Conservation (phyloP, 208 protist species). For the Spongospora subterranea region DNA sequence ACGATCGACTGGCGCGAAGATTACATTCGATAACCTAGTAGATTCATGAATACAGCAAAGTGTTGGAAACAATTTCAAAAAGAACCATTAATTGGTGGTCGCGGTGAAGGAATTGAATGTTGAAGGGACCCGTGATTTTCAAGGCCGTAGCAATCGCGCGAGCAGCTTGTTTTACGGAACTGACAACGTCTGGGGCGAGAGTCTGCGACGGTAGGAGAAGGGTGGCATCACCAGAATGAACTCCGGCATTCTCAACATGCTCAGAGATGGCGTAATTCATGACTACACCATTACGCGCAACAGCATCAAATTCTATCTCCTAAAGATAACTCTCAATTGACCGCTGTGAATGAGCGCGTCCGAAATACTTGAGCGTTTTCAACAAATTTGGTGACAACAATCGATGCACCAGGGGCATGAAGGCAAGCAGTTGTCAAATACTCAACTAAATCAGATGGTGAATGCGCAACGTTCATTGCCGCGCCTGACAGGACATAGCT, state of each 20-base stretch:
- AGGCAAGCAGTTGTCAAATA: conserved; percentile 59
- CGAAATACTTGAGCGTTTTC: conserved; percentile 79
- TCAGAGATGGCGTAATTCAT: conserved; percentile 95
- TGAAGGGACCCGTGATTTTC: conserved; percentile 92
- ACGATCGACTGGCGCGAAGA: conserved; percentile 92
- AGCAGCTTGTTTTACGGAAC: conserved; percentile 54
- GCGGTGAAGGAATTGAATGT: conserved; percentile 97
- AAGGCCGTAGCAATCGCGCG: conserved; percentile 70
- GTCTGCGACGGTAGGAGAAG: conserved; percentile 91
- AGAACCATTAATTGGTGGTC: conserved; percentile 85
- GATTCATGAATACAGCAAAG: neutral
- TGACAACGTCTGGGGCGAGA: conserved; percentile 86
- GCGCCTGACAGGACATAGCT: conserved; percentile 96
- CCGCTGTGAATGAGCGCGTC: neutral
- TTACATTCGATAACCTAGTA: conserved; percentile 93
- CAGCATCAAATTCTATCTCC: conserved; percentile 98
- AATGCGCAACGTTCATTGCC: conserved; percentile 93
- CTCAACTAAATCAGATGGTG: conserved; percentile 86
- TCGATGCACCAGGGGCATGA: conserved; percentile 76
- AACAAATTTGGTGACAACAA: conserved; percentile 97
- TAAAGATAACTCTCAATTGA: neutral
- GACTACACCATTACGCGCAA: conserved; percentile 91
- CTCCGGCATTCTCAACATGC: conserved; percentile 97
- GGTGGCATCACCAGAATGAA: conserved; percentile 94
- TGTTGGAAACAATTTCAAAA: conserved; percentile 60